Evolutionary conservation across 495 filamentous ascomycete genomes (phyloP), one percentile per base, ranked within the genome.

Genomic region (Xylaria castorea): DNA sequence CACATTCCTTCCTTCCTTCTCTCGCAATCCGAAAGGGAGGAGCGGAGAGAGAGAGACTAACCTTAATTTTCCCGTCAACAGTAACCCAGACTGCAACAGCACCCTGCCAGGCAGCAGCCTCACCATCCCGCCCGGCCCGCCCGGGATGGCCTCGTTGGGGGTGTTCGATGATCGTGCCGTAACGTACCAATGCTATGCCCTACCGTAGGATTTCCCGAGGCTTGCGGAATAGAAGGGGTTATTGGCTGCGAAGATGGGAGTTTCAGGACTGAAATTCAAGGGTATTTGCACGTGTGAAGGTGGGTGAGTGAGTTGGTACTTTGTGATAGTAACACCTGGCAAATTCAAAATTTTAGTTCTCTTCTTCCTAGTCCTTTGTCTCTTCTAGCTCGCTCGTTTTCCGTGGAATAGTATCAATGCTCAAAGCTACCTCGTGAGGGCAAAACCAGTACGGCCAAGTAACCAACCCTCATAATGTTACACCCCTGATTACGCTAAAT

Each of bases 111-210:
- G 61, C 25, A 72, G 69, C 50, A 69, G 36, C 48, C 70, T 72
- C 58, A 55, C 50, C 55, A 65, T 75, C 58, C 73, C 73, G 6
- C 32, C 64, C 0, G 70, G 73, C 4, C 68, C 61, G 64, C 70
- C 73, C 0, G 73, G 73, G 12, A 25, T 71, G 64, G 20, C 36
- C 11, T 12, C 55, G 2, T 20, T 75, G 27, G 73, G 70, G 9
- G 38, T 32, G 38, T 75, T 75, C 30, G 73, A 75, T 34, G 73
- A 75, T 34, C 65, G 73, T 11, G 73, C 73, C 16, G 73, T 72
- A 5, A 44, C 71, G 2, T 75, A 73, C 16, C 74, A 61, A 46
- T 72, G 74, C 55, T 72, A 70, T 66, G 30, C 67, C 22, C 30
- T 71, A n/a, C 44, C 57, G 55, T 64, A 9, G n/a, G 53, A 30